Evolutionary conservation across 208 protist species (phyloP), one percentile per base, ranked within the genome.

Genomic region (Wallacemonas sp.): DNA sequence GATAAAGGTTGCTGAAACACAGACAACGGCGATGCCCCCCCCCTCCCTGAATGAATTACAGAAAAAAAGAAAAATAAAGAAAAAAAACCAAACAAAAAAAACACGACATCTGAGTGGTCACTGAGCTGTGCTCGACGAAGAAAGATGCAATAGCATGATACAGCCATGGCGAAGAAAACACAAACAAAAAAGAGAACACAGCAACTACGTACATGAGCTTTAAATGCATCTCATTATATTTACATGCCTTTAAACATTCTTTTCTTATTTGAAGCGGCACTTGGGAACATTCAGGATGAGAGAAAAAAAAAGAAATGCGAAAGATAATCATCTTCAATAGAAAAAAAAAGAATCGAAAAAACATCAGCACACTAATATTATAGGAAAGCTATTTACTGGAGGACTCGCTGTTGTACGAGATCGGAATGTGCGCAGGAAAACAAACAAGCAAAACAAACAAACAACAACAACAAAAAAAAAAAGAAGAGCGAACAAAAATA

Each of bases 381-480:
- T n/a, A n/a, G n/a, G n/a, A n/a, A n/a, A n/a, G n/a, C n/a, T n/a
- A n/a, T n/a, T n/a, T n/a, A n/a, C n/a, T n/a, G n/a, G n/a, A n/a
- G n/a, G n/a, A n/a, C n/a, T n/a, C n/a, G n/a, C n/a, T n/a, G n/a
- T n/a, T n/a, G n/a, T n/a, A n/a, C n/a, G n/a, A n/a, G n/a, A n/a
- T n/a, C n/a, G n/a, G n/a, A n/a, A n/a, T n/a, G n/a, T 12, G 19
- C 30, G 30, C n/a, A 33, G 58, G 34, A 62, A 17, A 9, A 60
- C 38, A 42, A 73, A 75, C 9, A 30, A 26, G 75, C 22, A 19
- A 66, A 45, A 75, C 31, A 70, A 59, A 66, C 19, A 76, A 68
- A 69, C 31, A 22, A 75, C 31, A 70, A 59, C 51, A n/a, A 76
- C 60, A 69, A n/a, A 64, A 70, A 76, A 24, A 70, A 72, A 42